Evolutionary conservation across 176 grass and related monocot genomes (phyloP), one percentile per base, ranked within the genome.

Genomic region (Phoenix dactylifera): DNA sequence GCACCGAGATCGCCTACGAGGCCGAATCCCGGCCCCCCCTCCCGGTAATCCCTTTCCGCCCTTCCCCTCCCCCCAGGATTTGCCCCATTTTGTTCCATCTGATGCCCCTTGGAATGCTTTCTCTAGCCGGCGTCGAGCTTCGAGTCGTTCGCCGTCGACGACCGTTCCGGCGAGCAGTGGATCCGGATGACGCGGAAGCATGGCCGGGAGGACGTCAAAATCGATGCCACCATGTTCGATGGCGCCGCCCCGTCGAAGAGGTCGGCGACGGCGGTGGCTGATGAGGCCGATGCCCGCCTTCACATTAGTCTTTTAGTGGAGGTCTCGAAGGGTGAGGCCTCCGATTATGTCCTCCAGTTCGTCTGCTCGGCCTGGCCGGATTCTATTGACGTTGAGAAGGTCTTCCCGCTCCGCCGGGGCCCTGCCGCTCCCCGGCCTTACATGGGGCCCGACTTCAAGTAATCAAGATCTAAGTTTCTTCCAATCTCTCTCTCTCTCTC

Each of bases 331-430:
- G 60, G 62, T 9, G 50, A 66, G 17, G 70, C 68, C 10, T 79
- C 78, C 4, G 74, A 64, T 17, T 1, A 60, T 15, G 60, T 32
- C 20, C 77, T 90, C 59, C 79, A 62, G 56, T 97, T 97, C 28
- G 57, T 71, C 51, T 91, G 87, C 69, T 83, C 84, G 3, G 84
- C 92, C 20, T 97, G 83, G 87, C 87, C 92, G 1, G 87, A 97
- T 50, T 81, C 83, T 19, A 16, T 97, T 56, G 78, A 91, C 50
- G 66, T 97, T 51, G 66, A 82, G 22, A 72, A 80, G 58, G 78
- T 91, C 55, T 91, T 85, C 58, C 73, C 78, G 6, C 72, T 62
- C 18, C 81, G 59, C 48, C 60, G 66, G 26, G 57, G 50, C 22
- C 49, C 72, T 26, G 52, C n/a, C 18, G 49, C 52, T 20, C 12